Evolutionary conservation across 352 stramenopile species (phyloP).

Genomic region (Elongisporangium undulatum): DNA sequence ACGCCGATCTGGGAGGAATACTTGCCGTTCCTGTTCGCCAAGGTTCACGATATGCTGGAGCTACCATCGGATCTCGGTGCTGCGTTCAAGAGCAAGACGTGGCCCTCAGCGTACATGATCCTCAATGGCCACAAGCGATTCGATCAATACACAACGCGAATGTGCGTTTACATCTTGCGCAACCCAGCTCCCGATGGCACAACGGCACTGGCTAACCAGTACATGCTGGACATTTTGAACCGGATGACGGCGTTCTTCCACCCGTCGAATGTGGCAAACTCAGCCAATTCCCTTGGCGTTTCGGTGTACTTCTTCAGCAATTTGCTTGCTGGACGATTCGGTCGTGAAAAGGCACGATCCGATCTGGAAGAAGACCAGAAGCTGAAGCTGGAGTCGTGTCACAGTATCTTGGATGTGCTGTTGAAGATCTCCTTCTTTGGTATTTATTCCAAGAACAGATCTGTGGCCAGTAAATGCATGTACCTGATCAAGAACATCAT

Average conservation of each 20-base stretch:
- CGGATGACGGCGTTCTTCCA: conserved; percentile 70
- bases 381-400: conserved; percentile 26
- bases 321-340: conserved; percentile 41
- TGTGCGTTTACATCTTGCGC: conserved; percentile 49
- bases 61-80: conserved; percentile 63
- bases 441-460: conserved; percentile 72
- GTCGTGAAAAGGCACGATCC: conserved; percentile 34
- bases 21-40: conserved; percentile 60
- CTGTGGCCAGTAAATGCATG: conserved; percentile 62
- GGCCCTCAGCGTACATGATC: conserved; percentile 38
- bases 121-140: conserved; percentile 54
- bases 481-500: conserved; percentile 66
- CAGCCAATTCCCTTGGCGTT: conserved; percentile 44
- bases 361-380: conserved; percentile 3
- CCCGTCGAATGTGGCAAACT: conserved; percentile 62
- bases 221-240: conserved; percentile 52
- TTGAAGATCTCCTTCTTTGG: conserved; percentile 56
- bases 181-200: conserved; percentile 11
- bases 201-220: conserved; percentile 26
- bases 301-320: conserved; percentile 54
- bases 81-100: conserved; percentile 58
- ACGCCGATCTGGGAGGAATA: conserved; percentile 22
- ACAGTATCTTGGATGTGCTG: conserved; percentile 37
- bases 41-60: conserved; percentile 54
- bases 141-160: conserved; percentile 45